Base-by-base conservation (phyloP, 2,329 filamentous ascomycete genomes). In the Grosmannia serpens region DNA sequence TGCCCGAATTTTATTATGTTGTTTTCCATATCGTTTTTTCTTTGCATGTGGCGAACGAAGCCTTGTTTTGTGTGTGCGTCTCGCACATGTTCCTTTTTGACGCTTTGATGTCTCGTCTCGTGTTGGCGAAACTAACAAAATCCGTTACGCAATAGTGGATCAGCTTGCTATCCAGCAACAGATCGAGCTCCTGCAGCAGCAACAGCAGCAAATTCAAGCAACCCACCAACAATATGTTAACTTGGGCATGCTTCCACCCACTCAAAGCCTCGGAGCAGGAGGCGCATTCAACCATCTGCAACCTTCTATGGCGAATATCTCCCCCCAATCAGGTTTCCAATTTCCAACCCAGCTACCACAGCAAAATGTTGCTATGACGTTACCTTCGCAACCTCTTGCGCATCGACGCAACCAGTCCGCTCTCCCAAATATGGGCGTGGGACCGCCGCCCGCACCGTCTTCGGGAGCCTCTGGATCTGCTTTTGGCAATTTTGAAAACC, bases 341-440 rank as follows among this genome's bases (percentile, higher is more conserved):
- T 96, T 96, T 70, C 88, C 89, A 58, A 83, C 82, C 68, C 89
- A 89, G 75, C 77, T 88, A 69, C 81, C 82, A 68, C 85, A 88
- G 73, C 86, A 87, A 69, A 87, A 85, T 64, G 80, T 89, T 41
- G 80, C 83, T 58, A 84, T 92, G 83, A 87, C 85, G 66, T 78
- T 87, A 62, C 87, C 89, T 50, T 85, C 82, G 62, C 90, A 94
- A 71, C 86, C 88, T 63, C 78, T 86, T 66, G 86, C 90, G 73
- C 94, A 99, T 81, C 91, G 94, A 73, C 91, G 94, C 77, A 97
- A 97, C 79, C 92, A 96, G 75, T 97, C 94, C 70, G 92, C 92
- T 70, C 81, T 97, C 65, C 91, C 94, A 55, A 94, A 90, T 67
- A 90, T 96, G 81, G 84, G 86, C 62, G 88, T 95, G 84, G 90